Evolutionary conservation across 2,329 filamentous ascomycete genomes (phyloP), one percentile per base, ranked within the genome.

Genomic region (Biscogniauxia marginata): DNA sequence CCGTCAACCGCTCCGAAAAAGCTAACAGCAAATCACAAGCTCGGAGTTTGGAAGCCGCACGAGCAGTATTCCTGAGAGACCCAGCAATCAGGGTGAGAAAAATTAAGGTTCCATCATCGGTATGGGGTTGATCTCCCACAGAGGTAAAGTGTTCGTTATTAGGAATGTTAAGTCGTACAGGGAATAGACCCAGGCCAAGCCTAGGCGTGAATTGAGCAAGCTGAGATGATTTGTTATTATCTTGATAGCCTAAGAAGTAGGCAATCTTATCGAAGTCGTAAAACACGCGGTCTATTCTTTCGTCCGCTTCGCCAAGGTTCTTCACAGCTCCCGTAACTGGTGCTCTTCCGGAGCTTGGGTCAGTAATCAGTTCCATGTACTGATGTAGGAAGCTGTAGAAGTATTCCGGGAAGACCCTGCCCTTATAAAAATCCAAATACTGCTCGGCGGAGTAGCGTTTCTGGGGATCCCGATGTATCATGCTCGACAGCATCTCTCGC

Each of bases 331-430:
- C 84, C 8, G 88, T 87, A 45, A 91, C 82, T 9, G 87, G 83
- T 52, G 84, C 86, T 62, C 89, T 87, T 0, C 91, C 91, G 1
- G 91, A 90, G 0, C 89, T 90, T 0, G 93, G 89, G 70, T 98
- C 92, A 3, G 95, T 98, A 60, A 99, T 90, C 53, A 96, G 83
- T 64, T 91, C 90, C 91, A 99, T 97, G 70, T 99, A 96, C 67
- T 97, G 93, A 70, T 99, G 95, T 25, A 99, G 79, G 70, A 99
- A 98, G 70, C 86, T 96, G 78, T 97, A 98, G 68, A 99, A 99
- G 74, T 99, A 99, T 56, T 90, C 85, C 0, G 95, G 96, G 61
- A 99, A 99, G 3, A 93, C 91, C 69, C 93, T 97, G 48, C 84
- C 85, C 67, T 91, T 90, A 86, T 91, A 98, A 67, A 96, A 93